A percentile compares a stretch with the other conserved stretches of the same genome.
Evolutionary conservation across 352 stramenopile genomes (phyloP).

Genomic region (Globisporangium alternatum): DNA sequence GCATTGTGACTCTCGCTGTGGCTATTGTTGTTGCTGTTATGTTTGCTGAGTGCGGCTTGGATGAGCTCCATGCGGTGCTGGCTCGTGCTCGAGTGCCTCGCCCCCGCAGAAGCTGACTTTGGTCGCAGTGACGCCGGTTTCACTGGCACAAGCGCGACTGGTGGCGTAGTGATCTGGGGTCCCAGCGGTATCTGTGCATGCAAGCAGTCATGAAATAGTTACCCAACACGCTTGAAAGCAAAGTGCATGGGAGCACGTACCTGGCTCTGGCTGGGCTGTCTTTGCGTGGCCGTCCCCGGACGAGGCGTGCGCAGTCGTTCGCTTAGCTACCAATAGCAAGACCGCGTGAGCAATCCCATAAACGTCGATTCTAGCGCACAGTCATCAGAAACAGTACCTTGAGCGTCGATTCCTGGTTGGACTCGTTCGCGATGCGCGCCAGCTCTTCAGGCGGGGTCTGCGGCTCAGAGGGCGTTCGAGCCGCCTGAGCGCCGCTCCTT

Average conservation of each 20-base stretch:
- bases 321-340: slow-evolving; percentile 30
- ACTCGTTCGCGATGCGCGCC: slow-evolving; percentile 14
- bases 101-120: slow-evolving; percentile 30
- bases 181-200: neutral
- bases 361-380: neutral
- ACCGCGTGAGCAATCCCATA: neutral
- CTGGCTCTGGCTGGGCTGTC: neutral
- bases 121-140: slow-evolving; percentile 37
- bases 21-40: neutral
- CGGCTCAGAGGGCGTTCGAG: neutral
- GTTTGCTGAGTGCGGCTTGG: slow-evolving; percentile 22
- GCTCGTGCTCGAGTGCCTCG: slow-evolving; percentile 21
- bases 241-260: neutral
- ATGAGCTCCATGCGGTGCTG: slow-evolving; percentile 36
- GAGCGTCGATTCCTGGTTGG: slow-evolving; percentile 1
- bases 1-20: no score
- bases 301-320: slow-evolving; percentile 45
- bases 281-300: slow-evolving; percentile 23
- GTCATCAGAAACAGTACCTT: neutral
- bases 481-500: neutral
- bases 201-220: neutral
- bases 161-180: neutral
- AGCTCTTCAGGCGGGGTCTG: slow-evolving; percentile 19
- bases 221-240: no score
- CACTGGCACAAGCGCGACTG: neutral